These are phyloP conservation scores for Solanum virginianum DNA, from an alignment of 257 asterid genomes.

Conservation along the genomic window DNA sequence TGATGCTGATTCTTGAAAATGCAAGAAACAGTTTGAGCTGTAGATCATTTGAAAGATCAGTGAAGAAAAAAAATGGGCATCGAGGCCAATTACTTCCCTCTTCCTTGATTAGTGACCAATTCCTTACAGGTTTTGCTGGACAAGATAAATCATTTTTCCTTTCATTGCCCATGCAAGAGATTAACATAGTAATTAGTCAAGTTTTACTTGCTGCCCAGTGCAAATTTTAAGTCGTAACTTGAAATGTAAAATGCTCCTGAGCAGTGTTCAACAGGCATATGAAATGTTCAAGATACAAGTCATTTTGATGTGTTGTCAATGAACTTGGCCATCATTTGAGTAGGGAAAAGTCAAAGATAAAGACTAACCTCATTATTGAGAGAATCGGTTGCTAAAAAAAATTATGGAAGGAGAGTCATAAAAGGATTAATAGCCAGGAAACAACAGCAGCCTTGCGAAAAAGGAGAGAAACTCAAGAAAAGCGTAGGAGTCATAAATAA, in stretches of 20 bases:
- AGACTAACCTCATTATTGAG: not conserved
- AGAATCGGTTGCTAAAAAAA: not conserved
- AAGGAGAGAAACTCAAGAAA: not conserved
- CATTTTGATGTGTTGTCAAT: not conserved
- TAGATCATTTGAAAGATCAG: not conserved
- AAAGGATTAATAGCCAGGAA: not conserved
- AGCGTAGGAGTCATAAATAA: not conserved
- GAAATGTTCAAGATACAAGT: not conserved
- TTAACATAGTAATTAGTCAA: not conserved
- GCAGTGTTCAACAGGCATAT: not conserved
- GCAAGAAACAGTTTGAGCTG: not conserved
- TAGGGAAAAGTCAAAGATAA: not conserved
- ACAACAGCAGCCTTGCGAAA: not conserved
- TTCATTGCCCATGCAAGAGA: not conserved
- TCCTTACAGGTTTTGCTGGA: not conserved
- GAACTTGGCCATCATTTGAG: not conserved
- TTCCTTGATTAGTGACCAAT: not conserved
- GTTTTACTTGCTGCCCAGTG: not conserved
- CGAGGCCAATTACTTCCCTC: not conserved
- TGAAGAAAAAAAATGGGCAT: not conserved
- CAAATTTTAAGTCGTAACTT: not conserved
- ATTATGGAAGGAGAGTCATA: not conserved
- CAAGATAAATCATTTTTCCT: not conserved
- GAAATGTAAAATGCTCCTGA: not conserved
- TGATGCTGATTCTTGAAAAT: not conserved